Base-by-base conservation (phyloP, 441 rosid species). In the Syzygium malaccense region DNA sequence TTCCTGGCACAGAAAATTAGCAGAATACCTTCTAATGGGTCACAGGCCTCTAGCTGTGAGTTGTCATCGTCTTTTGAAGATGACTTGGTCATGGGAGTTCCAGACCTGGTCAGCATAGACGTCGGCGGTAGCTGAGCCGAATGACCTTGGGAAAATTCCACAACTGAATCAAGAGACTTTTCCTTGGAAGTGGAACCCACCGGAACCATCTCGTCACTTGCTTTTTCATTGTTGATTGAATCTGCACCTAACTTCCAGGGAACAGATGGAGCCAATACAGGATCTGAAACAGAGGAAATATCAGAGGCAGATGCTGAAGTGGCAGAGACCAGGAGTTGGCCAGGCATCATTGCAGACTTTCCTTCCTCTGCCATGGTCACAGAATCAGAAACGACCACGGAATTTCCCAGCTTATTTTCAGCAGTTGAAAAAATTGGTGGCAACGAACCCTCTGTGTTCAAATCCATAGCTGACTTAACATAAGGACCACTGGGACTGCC, bases 231-330 rank as follows among this genome's bases (percentile, higher is more conserved):
- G 88, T 90, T 87, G 33, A 91, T 89, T 88, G 90, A 79, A 86
- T 89, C 92, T 86, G 91, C 88, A 91, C 89, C 94, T 87, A 89
- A 88, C 58, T 86, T 88, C 41, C 55, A 51, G 5, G 91, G 79
- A 90, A 60, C 83, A 49, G 93, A 89, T 41, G 92, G 91, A n/a
- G 91, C 91, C 86, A 88, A 85, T 79, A 93, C 90, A 86, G 92
- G 92, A 60, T 94, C 95, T 87, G 93, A 93, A 87, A 91, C 92
- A 86, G 92, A 90, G 83, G 94, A 87, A 86, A 90, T 91, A 62
- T 90, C 93, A 89, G 94, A 91, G 45, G 78, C 91, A 53, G 92
- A 87, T 56, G 91, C 79, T 48, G 89, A 60, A 87, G 85, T 41
- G 57, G 68, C 86, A 86, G 90, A 89, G 87, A 89, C 88, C 83